These are phyloP conservation scores for Fusarium sp. DNA, from an alignment of 2,329 filamentous ascomycete genomes.

Conservation along the genomic window DNA sequence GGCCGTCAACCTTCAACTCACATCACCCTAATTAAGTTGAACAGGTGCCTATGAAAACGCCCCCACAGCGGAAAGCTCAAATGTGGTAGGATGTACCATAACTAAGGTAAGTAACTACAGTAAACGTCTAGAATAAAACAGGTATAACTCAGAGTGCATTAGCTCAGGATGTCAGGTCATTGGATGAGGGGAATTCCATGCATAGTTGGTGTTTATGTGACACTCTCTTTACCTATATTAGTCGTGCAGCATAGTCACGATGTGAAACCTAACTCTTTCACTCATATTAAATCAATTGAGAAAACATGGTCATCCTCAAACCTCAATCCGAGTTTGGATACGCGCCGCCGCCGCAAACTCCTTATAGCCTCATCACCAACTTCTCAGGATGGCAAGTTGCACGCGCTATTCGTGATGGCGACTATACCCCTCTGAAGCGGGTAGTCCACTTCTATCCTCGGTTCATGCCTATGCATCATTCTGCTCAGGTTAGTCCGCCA, in stretches of 20 bases:
- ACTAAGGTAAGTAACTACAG: too few relatives aligned
- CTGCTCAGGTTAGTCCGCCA: slow-evolving; percentile 49
- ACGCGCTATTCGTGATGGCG: slow-evolving; percentile 58
- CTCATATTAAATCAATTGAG: not conserved
- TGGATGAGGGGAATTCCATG: not conserved
- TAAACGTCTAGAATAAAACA: too few relatives aligned
- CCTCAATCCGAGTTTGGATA: slow-evolving; percentile 58
- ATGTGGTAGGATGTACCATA: not conserved
- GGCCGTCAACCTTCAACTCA: not conserved
- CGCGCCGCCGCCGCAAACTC: slow-evolving; percentile 61
- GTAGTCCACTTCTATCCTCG: slow-evolving; percentile 63
- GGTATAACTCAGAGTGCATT: too few relatives aligned
- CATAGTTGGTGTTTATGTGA: not conserved
- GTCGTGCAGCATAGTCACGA: not conserved
- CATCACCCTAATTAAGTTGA: too few relatives aligned
- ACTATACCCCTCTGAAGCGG: slow-evolving; percentile 51
- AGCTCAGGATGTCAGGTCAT: too few relatives aligned
- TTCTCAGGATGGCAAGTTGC: slow-evolving; percentile 59
- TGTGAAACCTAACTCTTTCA: not conserved
- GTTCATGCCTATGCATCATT: slow-evolving; percentile 57
- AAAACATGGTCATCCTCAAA: slow-evolving; percentile 54
- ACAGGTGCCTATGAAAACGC: too few relatives aligned
- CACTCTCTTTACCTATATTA: not conserved
- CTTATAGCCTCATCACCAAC: slow-evolving; percentile 63
- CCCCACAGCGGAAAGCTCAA: not conserved